Conservation (phyloP, 495 filamentous ascomycete genomes). For the Tetracladium marchalianum region DNA sequence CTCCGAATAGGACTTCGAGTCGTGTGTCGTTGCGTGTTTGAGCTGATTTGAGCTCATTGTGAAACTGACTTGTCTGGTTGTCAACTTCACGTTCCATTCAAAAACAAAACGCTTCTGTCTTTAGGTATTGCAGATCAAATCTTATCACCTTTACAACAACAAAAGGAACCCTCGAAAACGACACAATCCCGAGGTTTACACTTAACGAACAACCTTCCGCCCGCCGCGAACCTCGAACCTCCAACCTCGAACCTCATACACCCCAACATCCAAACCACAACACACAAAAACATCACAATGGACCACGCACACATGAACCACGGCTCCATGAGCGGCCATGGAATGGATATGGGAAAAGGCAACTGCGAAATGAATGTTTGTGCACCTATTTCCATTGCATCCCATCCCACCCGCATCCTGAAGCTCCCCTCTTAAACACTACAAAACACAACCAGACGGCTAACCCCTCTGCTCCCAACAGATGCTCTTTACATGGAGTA, state of each 20-base stretch:
- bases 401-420: not conserved
- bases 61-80: not conserved
- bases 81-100: not conserved
- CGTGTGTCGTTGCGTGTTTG: too few species aligned
- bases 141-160: not conserved
- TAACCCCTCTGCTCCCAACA: slow-evolving; percentile 21
- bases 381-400: slow-evolving; percentile 2
- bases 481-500: slow-evolving; percentile 98
- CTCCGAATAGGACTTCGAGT: too few species aligned
- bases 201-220: too few species aligned
- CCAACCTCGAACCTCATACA: too few species aligned
- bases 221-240: too few species aligned
- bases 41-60: too few species aligned
- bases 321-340: slow-evolving; percentile 40
- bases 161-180: too few species aligned
- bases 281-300: slow-evolving; percentile 19
- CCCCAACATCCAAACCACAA: too few species aligned
- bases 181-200: too few species aligned
- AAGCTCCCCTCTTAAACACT: not conserved
- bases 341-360: slow-evolving; percentile 28
- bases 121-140: not conserved
- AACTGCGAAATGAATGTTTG: slow-evolving; percentile 79
- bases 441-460: not conserved
- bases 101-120: too few species aligned
- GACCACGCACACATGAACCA: slow-evolving; percentile 45